A percentile compares a stretch with the other conserved stretches of the same genome.
phyloP scores from a whole-genome alignment of 1,139 yeast species.

The Starmera stellimalicola region DNA sequence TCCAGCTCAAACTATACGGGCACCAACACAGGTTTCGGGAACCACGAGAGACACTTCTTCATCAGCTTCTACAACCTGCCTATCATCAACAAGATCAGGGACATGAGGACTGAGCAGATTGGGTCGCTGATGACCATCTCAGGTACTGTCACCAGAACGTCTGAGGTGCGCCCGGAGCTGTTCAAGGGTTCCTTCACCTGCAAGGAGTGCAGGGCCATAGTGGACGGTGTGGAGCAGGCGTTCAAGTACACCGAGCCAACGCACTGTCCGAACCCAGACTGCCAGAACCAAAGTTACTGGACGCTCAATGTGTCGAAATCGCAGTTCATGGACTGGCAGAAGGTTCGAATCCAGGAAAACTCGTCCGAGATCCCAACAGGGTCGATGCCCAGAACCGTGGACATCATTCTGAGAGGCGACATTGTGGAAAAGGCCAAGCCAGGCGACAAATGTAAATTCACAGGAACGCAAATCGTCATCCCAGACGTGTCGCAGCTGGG shows the following conservation, averaged over 20 bases:
- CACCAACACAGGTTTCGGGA: constrained; percentile 16
- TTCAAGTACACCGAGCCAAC: constrained; percentile 95
- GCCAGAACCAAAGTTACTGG: constrained; percentile 85
- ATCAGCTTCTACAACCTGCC: constrained; percentile 87
- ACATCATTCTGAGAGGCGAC: constrained; percentile 88
- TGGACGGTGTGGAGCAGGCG: constrained; percentile 86
- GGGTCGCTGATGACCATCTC: constrained; percentile 81
- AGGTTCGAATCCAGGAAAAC: constrained; percentile 91
- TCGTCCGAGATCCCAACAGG: constrained; percentile 96
- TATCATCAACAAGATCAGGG: constrained; percentile 76
- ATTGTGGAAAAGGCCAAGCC: constrained; percentile 96
- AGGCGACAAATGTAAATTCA: constrained; percentile 91
- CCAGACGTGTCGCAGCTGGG: constrained; percentile 95
- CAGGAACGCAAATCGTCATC: constrained; percentile 91
- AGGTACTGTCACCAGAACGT: constrained; percentile 94
- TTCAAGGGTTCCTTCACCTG: constrained; percentile 84
- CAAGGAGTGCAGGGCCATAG: constrained; percentile 76
- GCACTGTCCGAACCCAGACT: constrained; percentile 76
- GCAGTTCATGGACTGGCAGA: constrained; percentile 94
- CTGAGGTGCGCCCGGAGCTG: constrained; percentile 95
- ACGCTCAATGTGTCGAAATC: constrained; percentile 76
- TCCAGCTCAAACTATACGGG: constrained; percentile 14
- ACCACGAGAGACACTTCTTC: constrained; percentile 70
- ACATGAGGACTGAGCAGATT: constrained; percentile 78
- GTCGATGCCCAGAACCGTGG: constrained; percentile 96